Evolutionary conservation across 495 filamentous ascomycete genomes (phyloP), one percentile per base, ranked within the genome.

Genomic region (Friedmanniomyces endolithicus): DNA sequence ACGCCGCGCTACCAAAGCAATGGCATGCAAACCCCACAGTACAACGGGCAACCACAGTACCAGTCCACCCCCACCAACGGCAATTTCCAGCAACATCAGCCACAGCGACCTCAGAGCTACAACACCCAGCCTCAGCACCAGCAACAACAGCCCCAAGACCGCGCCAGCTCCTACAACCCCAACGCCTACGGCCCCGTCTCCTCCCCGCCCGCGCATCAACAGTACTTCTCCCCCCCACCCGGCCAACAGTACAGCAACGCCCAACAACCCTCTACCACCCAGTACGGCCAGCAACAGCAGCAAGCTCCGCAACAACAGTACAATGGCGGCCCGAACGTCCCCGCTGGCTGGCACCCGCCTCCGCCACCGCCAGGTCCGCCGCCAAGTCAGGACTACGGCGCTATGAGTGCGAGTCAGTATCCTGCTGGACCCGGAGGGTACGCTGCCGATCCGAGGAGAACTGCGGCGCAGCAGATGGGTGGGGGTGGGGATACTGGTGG

Each of bases 281-380:
- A 50, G 20, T 64, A 58, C 41, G 52, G 54, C n/a, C 58, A 63
- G 46, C 66, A 65, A 40, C 41, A 53, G 16, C 57, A 64, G 19
- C 37, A 16, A 41, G 59, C 56, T 23, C 58, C 61, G 12, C 64
- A 64, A 19, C 27, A 40, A 20, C 61, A 57, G 27, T 19, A 45
- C 12, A 44, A 51, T 23, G 54, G 59, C 1, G 50, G 49, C 24
- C 56, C 63, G 9, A 25, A 29, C 19, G 74, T 90, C 59, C 87
- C 88, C 31, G 79, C 80, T 17, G 88, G 88, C 17, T 96, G 94
- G 66, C 79, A 95, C 35, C 90, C 90, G 0, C 90, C 90, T 0
- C 90, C 90, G 9, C 90, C 90, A 19, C 90, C 90, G 0, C 71
- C 81, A 40, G 82, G 84, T 0, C 82, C 78, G 17, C 88, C 90